phyloP scores from a whole-genome alignment of 805 yeast species.

The Wickerhamiella vanderwaltii region DNA sequence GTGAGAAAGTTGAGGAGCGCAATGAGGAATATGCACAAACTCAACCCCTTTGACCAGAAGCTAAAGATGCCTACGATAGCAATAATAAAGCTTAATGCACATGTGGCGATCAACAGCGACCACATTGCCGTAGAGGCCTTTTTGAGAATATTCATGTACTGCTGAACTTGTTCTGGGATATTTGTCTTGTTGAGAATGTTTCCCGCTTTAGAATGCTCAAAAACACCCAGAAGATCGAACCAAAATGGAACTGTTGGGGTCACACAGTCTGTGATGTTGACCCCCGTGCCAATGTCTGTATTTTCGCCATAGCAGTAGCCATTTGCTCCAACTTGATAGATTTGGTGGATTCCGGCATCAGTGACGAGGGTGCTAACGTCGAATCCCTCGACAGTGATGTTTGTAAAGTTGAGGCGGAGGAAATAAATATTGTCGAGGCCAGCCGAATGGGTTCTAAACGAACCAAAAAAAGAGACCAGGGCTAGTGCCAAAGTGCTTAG shows the following conservation, averaged over 20 bases:
- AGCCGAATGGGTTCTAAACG: conserved; percentile 30
- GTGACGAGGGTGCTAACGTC: conserved; percentile 7
- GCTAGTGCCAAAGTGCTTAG: conserved; percentile 34
- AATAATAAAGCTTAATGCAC: conserved; percentile 32
- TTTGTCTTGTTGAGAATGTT: conserved; percentile 25
- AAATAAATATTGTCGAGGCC: conserved; percentile 37
- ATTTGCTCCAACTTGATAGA: conserved; percentile 48
- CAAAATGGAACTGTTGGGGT: conserved; percentile 42
- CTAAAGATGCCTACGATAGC: conserved; percentile 34
- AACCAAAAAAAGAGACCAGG: conserved; percentile 42
- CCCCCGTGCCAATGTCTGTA: conserved; percentile 21
- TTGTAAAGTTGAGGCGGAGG: conserved; percentile 36
- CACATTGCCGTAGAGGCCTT: conserved; percentile 47
- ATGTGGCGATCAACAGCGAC: conserved; percentile 39
- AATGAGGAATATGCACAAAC: conserved; percentile 35
- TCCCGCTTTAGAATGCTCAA: conserved; percentile 20
- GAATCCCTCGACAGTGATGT: conserved; percentile 21
- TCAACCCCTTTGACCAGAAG: conserved; percentile 36
- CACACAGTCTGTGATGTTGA: conserved; percentile 39
- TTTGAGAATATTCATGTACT: conserved; percentile 36
- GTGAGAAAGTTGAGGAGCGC: conserved; percentile 19
- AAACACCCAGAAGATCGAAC: conserved; percentile 39
- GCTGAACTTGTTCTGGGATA: conserved; percentile 44
- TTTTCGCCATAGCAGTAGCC: conserved; percentile 54
- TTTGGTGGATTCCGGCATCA: conserved; percentile 34